Evolutionary conservation across 495 filamentous ascomycete species (phyloP), one percentile per base, ranked within the genome.

Genomic region (Penicillium dipodomyicola): DNA sequence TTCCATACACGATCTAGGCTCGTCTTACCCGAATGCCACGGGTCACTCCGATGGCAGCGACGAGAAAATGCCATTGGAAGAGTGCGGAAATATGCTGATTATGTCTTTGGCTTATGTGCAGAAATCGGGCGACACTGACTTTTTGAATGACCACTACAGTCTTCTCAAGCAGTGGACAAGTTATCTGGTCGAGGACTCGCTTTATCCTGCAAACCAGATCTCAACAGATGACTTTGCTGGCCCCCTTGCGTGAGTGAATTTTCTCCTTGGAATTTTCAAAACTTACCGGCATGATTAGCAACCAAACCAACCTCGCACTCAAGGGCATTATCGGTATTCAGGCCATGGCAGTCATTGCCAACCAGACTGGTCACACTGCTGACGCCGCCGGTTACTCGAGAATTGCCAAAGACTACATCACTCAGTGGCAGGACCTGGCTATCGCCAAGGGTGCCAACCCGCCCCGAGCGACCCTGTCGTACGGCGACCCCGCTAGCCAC

Each of bases 221-320:
- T 91, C 84, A 2, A 97, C 92, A 0, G 92, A 97, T 67, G 92
- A 97, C 72, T 97, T 97, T 73, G 91, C 92, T 25, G 92, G 92
- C 37, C 85, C 89, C 73, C 77, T 97, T 15, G 88, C 89, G 76
- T 82, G 63, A 60, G 79, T 71, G 10, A 23, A 23, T 11, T 32
- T 9, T 6, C 23, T 41, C 15, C 23, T 0, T 30, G 15, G 20
- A 23, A 30, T 14, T 32, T 20, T 35, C 11, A 22, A 25, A 47
- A 30, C 59, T 72, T 20, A 65, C 69, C 44, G 46, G 40, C 15
- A 11, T 20, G 10, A 56, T 60, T 70, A 80, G 78, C 17, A 91
- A 96, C 60, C 90, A 96, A 73, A 95, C 92, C 17, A 96, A 97
- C 64, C 74, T 97, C 25, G 92, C 92, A 4, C 71, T 97, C 30